Percentiles rank a stretch among this genome's conserved stretches.
Conservation (phyloP, 2,329 filamentous ascomycete species). For the Pyrenophora tritici-repentis region DNA sequence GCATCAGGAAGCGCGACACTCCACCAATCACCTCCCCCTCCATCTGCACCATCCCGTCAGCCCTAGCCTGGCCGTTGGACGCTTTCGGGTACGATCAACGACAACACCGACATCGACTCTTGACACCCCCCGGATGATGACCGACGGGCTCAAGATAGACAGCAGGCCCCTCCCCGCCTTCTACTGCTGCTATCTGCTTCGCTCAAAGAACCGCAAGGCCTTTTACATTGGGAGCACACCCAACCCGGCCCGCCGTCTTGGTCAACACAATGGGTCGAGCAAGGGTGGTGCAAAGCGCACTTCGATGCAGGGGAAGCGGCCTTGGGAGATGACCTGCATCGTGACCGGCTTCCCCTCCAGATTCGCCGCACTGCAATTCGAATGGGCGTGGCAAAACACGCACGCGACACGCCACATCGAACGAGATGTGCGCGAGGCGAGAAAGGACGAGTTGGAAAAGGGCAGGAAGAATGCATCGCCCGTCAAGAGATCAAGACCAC, state of each 20-base stretch:
- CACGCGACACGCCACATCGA: constrained; percentile 80
- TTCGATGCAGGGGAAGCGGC: constrained; percentile 67
- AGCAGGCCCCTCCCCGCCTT: constrained; percentile 72
- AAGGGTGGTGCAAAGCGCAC: constrained; percentile 84
- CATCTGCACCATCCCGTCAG: constrained; percentile 21
- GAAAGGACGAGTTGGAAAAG: constrained; percentile 43
- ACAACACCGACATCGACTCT: constrained; percentile 15
- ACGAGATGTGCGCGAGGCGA: constrained; percentile 36
- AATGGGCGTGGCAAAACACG: constrained; percentile 94
- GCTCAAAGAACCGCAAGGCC: constrained; percentile 73
- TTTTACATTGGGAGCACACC: constrained; percentile 94
- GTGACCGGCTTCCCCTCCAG: constrained; percentile 88
- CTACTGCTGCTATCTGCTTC: constrained; percentile 91
- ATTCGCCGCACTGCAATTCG: constrained; percentile 89
- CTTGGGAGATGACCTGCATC: constrained; percentile 80
- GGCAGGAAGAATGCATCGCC: constrained; percentile 37
- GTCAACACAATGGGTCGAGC: constrained; percentile 86
- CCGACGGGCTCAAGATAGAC: constrained; percentile 23
- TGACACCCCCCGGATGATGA: constrained; percentile 2
- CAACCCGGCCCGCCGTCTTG: constrained; percentile 79
- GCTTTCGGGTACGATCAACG: constrained; percentile 22
- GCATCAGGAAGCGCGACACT: constrained; percentile 14
- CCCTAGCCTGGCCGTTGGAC: constrained; percentile 17
- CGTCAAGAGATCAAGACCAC: constrained; percentile 53
- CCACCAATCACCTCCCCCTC: constrained; percentile 19